These are phyloP conservation scores for Xylaria venustula DNA, from an alignment of 495 filamentous ascomycete species.

Conservation along the genomic window DNA sequence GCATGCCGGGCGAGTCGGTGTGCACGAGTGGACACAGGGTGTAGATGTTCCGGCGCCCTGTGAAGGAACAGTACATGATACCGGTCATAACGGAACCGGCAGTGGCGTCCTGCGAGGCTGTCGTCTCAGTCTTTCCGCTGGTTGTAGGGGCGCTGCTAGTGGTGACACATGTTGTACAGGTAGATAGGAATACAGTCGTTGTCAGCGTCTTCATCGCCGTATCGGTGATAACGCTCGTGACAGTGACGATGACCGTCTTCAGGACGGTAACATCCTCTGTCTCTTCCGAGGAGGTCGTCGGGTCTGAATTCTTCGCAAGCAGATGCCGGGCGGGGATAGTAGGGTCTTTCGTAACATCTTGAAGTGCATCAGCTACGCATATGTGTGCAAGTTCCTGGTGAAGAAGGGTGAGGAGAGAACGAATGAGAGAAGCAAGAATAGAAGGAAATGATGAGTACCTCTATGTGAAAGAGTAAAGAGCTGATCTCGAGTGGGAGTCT, in stretches of 20 bases:
- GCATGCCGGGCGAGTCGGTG: slow-evolving; percentile 1
- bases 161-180: not conserved
- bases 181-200: not conserved
- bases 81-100: not conserved
- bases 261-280: not conserved
- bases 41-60: slow-evolving; percentile 8
- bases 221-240: not conserved
- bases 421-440: too few relatives aligned
- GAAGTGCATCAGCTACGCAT: not conserved
- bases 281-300: not conserved
- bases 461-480: too few relatives aligned
- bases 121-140: not conserved
- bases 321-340: not conserved
- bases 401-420: too few relatives aligned
- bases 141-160: not conserved
- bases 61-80: slow-evolving; percentile 16
- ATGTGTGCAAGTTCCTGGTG: too few relatives aligned
- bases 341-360: not conserved
- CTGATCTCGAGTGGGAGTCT: not conserved
- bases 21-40: slow-evolving; percentile 2
- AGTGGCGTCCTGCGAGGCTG: not conserved
- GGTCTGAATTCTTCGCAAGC: not conserved
- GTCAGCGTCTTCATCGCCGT: not conserved
- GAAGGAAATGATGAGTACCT: too few relatives aligned
- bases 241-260: not conserved